Percentiles rank a stretch among this genome's conserved stretches.
Conservation (phyloP, 306 rosid genomes). For the Inga laurina region DNA sequence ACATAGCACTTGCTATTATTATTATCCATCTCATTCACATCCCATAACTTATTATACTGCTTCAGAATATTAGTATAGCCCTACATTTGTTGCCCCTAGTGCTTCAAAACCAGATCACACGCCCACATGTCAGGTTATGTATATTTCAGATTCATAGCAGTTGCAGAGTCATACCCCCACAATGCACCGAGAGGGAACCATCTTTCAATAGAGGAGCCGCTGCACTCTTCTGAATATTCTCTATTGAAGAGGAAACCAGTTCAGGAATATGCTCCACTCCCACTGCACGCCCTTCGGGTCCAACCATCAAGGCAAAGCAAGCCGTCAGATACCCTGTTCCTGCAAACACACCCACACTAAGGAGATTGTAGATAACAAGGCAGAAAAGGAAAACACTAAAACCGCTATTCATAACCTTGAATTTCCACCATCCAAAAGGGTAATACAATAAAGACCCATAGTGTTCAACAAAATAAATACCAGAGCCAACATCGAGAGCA, state of each 20-base stretch:
- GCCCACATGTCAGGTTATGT: background rate
- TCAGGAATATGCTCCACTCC: slow-evolving; percentile 98
- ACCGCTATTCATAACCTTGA: no score
- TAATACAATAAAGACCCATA: background rate
- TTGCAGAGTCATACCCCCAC: slow-evolving; percentile 58
- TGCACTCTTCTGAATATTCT: slow-evolving; percentile 75
- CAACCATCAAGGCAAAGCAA: slow-evolving; percentile 90
- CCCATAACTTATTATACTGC: slow-evolving; percentile 12
- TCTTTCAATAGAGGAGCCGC: slow-evolving; percentile 71
- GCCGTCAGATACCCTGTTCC: slow-evolving; percentile 97
- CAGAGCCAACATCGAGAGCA: slow-evolving; percentile 93
- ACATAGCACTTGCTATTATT: slow-evolving; percentile 14
- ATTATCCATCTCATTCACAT: background rate
- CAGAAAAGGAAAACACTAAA: background rate
- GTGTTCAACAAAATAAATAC: slow-evolving; percentile 36
- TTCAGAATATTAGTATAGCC: background rate
- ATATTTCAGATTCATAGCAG: background rate
- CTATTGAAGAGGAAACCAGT: slow-evolving; percentile 68
- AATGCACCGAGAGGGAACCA: slow-evolving; percentile 80
- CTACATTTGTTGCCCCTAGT: background rate
- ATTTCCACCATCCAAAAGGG: no score
- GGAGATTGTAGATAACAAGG: background rate
- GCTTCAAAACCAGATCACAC: background rate
- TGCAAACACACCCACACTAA: slow-evolving; percentile 32
- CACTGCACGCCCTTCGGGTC: slow-evolving; percentile 74